Conservation (phyloP, 169 alveolate species). For the Plasmodium billcollinsi region DNA sequence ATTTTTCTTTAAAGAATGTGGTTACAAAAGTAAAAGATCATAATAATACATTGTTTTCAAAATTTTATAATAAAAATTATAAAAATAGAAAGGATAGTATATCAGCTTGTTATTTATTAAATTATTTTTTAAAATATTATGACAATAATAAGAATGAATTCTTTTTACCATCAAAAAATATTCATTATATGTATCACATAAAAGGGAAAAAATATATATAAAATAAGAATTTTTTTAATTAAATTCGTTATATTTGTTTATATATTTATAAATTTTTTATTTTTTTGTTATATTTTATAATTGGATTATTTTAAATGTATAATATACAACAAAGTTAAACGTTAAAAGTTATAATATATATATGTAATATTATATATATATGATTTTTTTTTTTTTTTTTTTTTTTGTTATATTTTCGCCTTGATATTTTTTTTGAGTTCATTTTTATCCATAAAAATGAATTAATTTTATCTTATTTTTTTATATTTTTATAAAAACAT, state of each 20-base stretch:
- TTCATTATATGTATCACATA: slow-evolving; percentile 51
- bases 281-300: neutral
- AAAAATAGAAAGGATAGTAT: slow-evolving; percentile 43
- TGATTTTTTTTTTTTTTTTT: too few relatives aligned
- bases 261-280: neutral
- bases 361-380: too few relatives aligned
- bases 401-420: too few relatives aligned
- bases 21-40: slow-evolving; percentile 69
- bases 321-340: too few relatives aligned
- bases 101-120: slow-evolving; percentile 42
- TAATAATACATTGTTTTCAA: slow-evolving; percentile 64
- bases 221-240: neutral
- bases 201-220: slow-evolving; percentile 9
- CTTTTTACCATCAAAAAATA: slow-evolving; percentile 49
- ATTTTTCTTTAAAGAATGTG: slow-evolving; percentile 58
- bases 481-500: neutral
- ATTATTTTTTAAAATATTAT: slow-evolving; percentile 57
- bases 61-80: slow-evolving; percentile 58
- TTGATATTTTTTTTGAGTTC: too few relatives aligned
- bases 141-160: slow-evolving; percentile 11
- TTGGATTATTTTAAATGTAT: too few relatives aligned
- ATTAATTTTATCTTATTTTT: too few relatives aligned
- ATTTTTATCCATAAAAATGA: too few relatives aligned
- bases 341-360: too few relatives aligned
- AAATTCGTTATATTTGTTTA: neutral